phyloP scores from a whole-genome alignment of 306 rosid species.

The Alnus rubra region DNA sequence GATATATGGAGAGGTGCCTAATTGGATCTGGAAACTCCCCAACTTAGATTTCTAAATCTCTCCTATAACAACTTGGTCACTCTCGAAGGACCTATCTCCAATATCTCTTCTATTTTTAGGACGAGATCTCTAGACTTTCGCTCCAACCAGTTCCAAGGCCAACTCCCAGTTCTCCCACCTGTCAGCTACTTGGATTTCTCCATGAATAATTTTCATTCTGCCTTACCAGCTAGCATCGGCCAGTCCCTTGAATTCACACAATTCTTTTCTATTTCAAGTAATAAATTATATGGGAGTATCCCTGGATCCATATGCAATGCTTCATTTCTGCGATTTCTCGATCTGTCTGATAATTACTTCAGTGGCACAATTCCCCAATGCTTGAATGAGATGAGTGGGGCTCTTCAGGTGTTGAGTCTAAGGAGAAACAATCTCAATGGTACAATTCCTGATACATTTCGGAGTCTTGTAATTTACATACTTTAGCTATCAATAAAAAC shows the following conservation, averaged over 20 bases:
- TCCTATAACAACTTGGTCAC: slow-evolving; percentile 25
- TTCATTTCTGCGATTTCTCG: slow-evolving; percentile 29
- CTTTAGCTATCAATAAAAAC: slow-evolving; percentile 34
- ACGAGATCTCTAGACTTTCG: slow-evolving; percentile 34
- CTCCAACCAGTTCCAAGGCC: slow-evolving; percentile 37
- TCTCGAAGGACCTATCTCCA: not conserved
- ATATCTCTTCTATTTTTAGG: accelerated
- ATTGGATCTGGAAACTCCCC: too few relatives aligned
- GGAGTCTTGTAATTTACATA: slow-evolving; percentile 16
- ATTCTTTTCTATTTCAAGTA: not conserved
- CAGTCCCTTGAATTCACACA: too few relatives aligned
- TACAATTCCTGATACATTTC: slow-evolving; percentile 19
- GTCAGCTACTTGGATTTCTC: slow-evolving; percentile 44
- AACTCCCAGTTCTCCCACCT: slow-evolving; percentile 13
- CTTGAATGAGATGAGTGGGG: not conserved
- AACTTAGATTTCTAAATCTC: slow-evolving; percentile 33
- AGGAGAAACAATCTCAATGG: slow-evolving; percentile 25
- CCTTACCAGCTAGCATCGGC: slow-evolving; percentile 12
- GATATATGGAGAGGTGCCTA: too few relatives aligned
- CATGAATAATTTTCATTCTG: slow-evolving; percentile 32
- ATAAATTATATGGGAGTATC: slow-evolving; percentile 1
- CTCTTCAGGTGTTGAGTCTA: slow-evolving; percentile 23
- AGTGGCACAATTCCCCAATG: slow-evolving; percentile 39
- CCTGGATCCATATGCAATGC: slow-evolving; percentile 39
- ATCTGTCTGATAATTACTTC: slow-evolving; percentile 31